Conservation (phyloP, 148 eudicot genomes). For the Rhododendron vialii region DNA sequence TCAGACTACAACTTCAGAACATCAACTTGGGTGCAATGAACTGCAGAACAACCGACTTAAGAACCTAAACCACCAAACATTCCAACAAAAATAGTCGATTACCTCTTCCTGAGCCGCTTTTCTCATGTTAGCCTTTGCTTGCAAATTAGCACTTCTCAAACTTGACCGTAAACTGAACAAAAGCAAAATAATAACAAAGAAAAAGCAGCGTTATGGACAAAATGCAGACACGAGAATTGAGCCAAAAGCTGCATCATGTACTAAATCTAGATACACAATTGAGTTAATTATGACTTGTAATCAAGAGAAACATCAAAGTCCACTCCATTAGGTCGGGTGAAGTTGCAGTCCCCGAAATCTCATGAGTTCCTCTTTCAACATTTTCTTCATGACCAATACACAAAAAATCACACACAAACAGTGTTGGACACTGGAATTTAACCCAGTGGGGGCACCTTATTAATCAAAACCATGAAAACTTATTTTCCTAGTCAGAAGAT, state of each 20-base stretch:
- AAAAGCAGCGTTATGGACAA: neutral
- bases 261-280: neutral
- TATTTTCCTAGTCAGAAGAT: neutral
- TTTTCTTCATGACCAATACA: neutral
- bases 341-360: neutral
- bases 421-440: neutral
- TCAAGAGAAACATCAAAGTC: neutral
- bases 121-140: constrained; percentile 75
- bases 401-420: neutral
- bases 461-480: neutral
- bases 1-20: neutral
- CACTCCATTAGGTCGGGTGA: neutral
- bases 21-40: neutral
- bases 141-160: constrained; percentile 76
- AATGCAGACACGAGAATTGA: neutral
- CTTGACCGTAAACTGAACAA: constrained; percentile 58
- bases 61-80: neutral
- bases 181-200: neutral
- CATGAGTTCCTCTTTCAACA: neutral
- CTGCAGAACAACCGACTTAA: neutral
- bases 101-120: constrained; percentile 87
- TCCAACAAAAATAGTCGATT: constrained; percentile 8
- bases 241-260: neutral
- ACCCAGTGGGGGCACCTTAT: neutral
- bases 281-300: neutral